A percentile compares a stretch with the other conserved stretches of the same genome.
These are phyloP conservation scores for Neoascochyta sp. DNA, from an alignment of 2,329 filamentous ascomycete species.

Conservation along the genomic window DNA sequence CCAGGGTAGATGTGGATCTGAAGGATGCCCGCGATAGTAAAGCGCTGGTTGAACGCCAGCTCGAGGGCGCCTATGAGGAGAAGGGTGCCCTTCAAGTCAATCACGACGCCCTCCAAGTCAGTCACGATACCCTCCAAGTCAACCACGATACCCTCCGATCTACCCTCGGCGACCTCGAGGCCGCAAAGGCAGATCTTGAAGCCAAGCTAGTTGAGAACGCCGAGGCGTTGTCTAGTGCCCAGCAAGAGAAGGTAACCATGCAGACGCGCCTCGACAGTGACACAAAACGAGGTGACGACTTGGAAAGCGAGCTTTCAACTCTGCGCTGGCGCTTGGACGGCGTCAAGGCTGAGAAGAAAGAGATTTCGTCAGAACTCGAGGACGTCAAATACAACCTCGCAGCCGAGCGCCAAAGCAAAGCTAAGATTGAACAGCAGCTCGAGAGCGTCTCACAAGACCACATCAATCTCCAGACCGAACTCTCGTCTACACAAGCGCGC, in stretches of 20 bases:
- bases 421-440: constrained; percentile 6
- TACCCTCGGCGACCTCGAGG: constrained; percentile 5
- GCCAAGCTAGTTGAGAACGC: constrained; percentile 3
- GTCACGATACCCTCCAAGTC: too few species aligned
- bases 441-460: constrained; percentile 6
- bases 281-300: constrained; percentile 4
- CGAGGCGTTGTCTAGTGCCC: constrained; percentile 5
- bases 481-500: constrained; percentile 12
- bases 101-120: too few species aligned
- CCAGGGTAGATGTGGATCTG: too few species aligned
- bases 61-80: too few species aligned
- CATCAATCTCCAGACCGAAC: constrained; percentile 12
- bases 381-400: constrained; percentile 3
- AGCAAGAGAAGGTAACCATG: constrained; percentile 2
- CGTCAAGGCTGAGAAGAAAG: constrained; percentile 16
- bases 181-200: constrained; percentile 4
- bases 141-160: constrained; percentile 3
- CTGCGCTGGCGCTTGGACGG: constrained; percentile 13
- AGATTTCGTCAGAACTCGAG: constrained; percentile 16
- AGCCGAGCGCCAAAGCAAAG: not conserved
- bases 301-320: constrained; percentile 16
- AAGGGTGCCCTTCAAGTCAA: too few species aligned
- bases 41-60: too few species aligned
- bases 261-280: constrained; percentile 10
- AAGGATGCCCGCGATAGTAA: too few species aligned